A percentile compares a stretch with the other conserved stretches of the same genome.
These are phyloP conservation scores for Castanospermum australe DNA, from an alignment of 306 rosid genomes.

Conservation along the genomic window DNA sequence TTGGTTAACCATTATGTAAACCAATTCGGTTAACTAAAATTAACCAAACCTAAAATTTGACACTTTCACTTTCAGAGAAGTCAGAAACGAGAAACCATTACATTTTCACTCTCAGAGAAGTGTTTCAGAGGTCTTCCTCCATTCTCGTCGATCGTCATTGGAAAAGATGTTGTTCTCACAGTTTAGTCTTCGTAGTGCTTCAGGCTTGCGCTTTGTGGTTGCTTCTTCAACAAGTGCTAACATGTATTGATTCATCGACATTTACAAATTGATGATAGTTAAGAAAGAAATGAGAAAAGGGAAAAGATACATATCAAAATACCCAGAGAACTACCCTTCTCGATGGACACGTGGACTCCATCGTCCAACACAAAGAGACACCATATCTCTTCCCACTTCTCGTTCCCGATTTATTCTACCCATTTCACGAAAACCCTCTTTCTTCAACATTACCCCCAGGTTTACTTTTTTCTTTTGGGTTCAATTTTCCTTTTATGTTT, in stretches of 20 bases:
- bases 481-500: neutral
- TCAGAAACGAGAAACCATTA: too few relatives aligned
- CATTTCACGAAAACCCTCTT: slow-evolving; percentile 61
- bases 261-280: neutral
- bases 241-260: neutral
- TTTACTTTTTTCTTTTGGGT: neutral
- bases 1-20: too few relatives aligned
- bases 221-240: too few relatives aligned
- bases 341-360: slow-evolving; percentile 73
- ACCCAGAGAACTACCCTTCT: slow-evolving; percentile 79
- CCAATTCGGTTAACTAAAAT: too few relatives aligned
- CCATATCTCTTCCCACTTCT: slow-evolving; percentile 52
- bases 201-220: too few relatives aligned
- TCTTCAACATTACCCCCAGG: slow-evolving; percentile 54
- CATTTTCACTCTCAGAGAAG: too few relatives aligned
- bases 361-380: slow-evolving; percentile 56
- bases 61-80: too few relatives aligned
- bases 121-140: too few relatives aligned
- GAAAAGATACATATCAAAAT: slow-evolving; percentile 69
- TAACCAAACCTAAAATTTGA: too few relatives aligned
- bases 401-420: slow-evolving; percentile 67
- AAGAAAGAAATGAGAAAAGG: neutral
- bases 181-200: too few relatives aligned
- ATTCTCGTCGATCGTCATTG: too few relatives aligned
- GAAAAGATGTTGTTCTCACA: too few relatives aligned